phyloP scores from a whole-genome alignment of 2,329 filamentous ascomycete species.

The Dactylonectria macrodidyma region DNA sequence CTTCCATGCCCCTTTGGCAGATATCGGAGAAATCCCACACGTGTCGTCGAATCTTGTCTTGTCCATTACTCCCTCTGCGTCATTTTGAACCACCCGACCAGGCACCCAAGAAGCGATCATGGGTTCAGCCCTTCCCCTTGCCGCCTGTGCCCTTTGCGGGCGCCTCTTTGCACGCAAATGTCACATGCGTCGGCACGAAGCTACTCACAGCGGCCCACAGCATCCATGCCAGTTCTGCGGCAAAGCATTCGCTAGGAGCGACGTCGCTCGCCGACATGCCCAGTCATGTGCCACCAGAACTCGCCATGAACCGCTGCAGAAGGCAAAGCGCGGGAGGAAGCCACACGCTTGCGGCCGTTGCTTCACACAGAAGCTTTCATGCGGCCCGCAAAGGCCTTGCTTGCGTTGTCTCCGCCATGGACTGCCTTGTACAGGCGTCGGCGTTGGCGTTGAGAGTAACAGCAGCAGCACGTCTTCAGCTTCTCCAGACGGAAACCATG shows the following conservation, averaged over 20 bases:
- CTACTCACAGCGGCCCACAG: background rate
- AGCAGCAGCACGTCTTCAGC: background rate
- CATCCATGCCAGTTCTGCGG: slow-evolving; percentile 7
- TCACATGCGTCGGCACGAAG: background rate
- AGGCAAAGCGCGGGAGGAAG: background rate
- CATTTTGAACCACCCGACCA: background rate
- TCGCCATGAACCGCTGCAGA: background rate
- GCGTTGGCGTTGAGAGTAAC: no score
- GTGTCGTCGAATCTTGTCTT: background rate
- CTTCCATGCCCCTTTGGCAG: background rate
- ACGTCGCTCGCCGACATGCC: slow-evolving; percentile 6
- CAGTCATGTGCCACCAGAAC: background rate
- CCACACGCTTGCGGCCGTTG: background rate
- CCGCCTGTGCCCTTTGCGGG: background rate
- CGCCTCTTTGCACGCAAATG: background rate
- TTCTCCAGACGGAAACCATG: background rate
- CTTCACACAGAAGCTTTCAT: background rate
- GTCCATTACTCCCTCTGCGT: background rate
- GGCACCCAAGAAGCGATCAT: background rate
- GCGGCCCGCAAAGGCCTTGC: background rate
- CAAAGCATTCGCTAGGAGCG: background rate
- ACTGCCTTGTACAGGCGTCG: background rate
- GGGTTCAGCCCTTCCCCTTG: no score
- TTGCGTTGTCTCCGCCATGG: background rate
- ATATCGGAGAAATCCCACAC: background rate